A percentile compares a stretch with the other conserved stretches of the same genome.
Evolutionary conservation across 371 early-diverging fungal genomes (phyloP).

Genomic region (Mortierella sp.): DNA sequence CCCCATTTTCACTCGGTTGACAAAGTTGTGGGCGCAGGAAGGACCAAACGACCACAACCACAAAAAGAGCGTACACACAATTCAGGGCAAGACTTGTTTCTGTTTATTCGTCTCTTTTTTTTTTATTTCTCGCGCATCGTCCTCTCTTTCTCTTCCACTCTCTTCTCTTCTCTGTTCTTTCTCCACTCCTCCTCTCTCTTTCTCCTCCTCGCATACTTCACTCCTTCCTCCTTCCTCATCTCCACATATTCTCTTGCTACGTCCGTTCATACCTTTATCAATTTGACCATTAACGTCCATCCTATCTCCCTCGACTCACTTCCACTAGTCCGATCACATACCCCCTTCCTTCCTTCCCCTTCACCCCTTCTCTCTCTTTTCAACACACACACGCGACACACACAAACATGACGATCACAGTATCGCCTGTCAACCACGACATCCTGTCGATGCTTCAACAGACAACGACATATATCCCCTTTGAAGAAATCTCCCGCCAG

Average conservation of each 20-base stretch:
- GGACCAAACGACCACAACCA: neutral
- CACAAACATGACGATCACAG: slow-evolving; percentile 38
- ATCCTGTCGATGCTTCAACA: slow-evolving; percentile 35
- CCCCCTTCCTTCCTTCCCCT: neutral
- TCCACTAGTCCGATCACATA: neutral
- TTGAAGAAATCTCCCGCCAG: slow-evolving; percentile 34
- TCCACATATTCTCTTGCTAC: neutral
- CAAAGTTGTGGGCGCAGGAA: neutral
- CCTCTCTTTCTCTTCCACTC: neutral
- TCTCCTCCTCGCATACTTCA: neutral
- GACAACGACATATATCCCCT: slow-evolving; percentile 31
- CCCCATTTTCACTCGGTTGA: neutral
- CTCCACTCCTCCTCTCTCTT: slow-evolving; percentile 4
- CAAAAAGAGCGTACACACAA: neutral
- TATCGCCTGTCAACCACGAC: slow-evolving; percentile 32
- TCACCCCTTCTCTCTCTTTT: neutral
- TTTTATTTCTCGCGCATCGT: neutral
- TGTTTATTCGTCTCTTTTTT: neutral
- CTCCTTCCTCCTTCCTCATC: neutral
- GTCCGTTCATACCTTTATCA: neutral
- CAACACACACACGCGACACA: neutral
- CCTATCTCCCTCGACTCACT: neutral
- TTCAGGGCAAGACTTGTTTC: neutral
- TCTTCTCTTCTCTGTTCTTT: neutral
- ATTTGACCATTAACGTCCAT: neutral